A percentile compares a stretch with the other conserved stretches of the same genome.
Conservation (phyloP, 23 red algal genomes). For the Pyropia yezoensis region DNA sequence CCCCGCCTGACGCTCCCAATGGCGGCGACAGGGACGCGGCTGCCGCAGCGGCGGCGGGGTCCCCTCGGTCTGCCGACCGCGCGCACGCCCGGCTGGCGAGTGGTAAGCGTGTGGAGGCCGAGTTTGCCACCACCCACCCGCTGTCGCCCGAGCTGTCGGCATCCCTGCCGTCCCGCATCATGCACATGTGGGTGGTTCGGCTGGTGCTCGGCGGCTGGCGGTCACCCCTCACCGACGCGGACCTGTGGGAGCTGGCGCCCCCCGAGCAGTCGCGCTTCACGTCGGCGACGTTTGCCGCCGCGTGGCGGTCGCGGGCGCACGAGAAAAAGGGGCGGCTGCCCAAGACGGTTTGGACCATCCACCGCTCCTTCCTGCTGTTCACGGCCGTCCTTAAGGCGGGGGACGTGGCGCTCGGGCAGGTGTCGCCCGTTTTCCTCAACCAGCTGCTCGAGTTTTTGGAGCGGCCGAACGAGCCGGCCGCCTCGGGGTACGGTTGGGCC, state of each 20-base stretch:
- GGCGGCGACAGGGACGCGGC: no score
- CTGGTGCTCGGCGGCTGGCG: conserved; percentile 64
- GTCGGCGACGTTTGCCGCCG: neutral
- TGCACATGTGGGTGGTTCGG: conserved; percentile 51
- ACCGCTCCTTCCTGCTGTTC: conserved; percentile 18
- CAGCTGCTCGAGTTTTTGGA: conserved; percentile 28
- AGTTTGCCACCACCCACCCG: no score
- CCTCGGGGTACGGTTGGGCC: conserved; percentile 25
- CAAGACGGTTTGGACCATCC: conserved; percentile 8
- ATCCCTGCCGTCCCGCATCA: conserved; percentile 9
- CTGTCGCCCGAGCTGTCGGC: no score
- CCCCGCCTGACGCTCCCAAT: no score
- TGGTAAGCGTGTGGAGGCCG: no score
- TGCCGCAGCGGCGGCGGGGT: no score
- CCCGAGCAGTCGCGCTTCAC: conserved; percentile 18
- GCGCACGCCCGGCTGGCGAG: no score
- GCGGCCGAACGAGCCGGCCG: conserved; percentile 4
- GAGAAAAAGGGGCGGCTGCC: neutral
- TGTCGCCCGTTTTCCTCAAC: conserved; percentile 61
- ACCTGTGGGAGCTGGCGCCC: conserved; percentile 58
- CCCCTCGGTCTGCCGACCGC: no score
- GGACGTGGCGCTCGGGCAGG: conserved; percentile 39
- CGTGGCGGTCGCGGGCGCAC: conserved; percentile 5
- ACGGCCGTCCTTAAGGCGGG: conserved; percentile 52
- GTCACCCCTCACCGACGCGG: conserved; percentile 42